A percentile compares a stretch with the other conserved stretches of the same genome.
These are phyloP conservation scores for Naematelia aurantialba DNA, from an alignment of 768 basidiomycete genomes.

Conservation along the genomic window DNA sequence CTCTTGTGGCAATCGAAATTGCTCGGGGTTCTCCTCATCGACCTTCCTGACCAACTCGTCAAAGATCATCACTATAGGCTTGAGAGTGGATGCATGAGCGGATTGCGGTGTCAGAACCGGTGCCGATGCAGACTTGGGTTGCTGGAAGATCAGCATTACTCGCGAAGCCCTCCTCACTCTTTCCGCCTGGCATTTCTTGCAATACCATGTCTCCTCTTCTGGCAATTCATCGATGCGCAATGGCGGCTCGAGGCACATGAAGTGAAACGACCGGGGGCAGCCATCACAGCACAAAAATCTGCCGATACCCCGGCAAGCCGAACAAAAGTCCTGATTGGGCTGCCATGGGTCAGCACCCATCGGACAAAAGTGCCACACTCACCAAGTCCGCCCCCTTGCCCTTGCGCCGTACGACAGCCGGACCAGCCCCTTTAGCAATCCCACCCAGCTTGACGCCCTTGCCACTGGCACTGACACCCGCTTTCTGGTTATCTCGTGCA, in stretches of 20 bases:
- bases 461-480: conserved; percentile 35
- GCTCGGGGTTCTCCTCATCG: conserved; percentile 66
- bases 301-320: conserved; percentile 57
- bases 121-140: neutral
- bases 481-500: conserved; percentile 22
- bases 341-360: conserved; percentile 17
- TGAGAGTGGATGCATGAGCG: conserved; percentile 9
- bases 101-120: neutral
- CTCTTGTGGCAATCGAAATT: conserved; percentile 83
- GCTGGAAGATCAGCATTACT: neutral
- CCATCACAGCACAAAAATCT: conserved; percentile 94
- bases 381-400: conserved; percentile 21
- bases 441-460: conserved; percentile 40
- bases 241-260: conserved; percentile 94
- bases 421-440: conserved; percentile 12
- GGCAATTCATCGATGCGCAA: conserved; percentile 82
- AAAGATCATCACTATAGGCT: conserved; percentile 43
- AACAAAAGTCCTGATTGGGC: conserved; percentile 55
- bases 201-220: conserved; percentile 57
- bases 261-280: conserved; percentile 91
- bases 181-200: conserved; percentile 53
- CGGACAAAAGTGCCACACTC: neutral
- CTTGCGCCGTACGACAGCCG: conserved; percentile 6
- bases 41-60: conserved; percentile 66
- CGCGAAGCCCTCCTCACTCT: conserved; percentile 56